Evolutionary conservation across 2,329 filamentous ascomycete genomes (phyloP), one percentile per base, ranked within the genome.

Genomic region (Shiraia bambusicola): DNA sequence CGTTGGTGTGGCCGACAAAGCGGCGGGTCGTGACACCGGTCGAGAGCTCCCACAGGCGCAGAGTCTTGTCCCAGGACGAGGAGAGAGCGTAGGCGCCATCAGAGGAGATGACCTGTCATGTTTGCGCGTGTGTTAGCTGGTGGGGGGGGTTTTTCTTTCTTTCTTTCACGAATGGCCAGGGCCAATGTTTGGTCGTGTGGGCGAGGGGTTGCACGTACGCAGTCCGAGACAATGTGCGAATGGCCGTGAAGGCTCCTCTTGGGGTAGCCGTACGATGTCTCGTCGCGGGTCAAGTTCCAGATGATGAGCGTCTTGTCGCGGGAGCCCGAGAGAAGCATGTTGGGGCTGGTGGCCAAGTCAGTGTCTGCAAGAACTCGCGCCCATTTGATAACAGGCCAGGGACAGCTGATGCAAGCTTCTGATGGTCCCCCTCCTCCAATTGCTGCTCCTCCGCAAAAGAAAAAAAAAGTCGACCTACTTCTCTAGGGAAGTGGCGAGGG

Each of bases 221-320:
- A 97, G 87, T 98, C 93, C 76, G 93, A 97, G 73, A 98, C 91
- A 76, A 98, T 98, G 86, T 98, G 93, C 59, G 91, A 96, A 84
- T 98, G 93, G 71, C 93, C 93, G 80, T 94, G 86, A 65, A 98
- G 90, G 72, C 89, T 94, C 79, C 93, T 87, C 86, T 98, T 97
- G 72, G 93, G 93, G 83, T 95, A 95, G 69, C 93, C 93, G 83
- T 97, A 98, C 73, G 88, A 86, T 74, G 85, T 84, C 80, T 97
- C 93, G 77, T 97, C 91, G 78, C 93, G 92, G 76, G 93, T 97
- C 71, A 98, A 83, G 84, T 96, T 95, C 93, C 93, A 98, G 84
- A 98, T 95, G 81, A 98, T 98, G 75, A 98, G 82, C 65, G 88
- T 88, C 87, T 97, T 96, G 84, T 98, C 93, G 79, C 93, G 90